phyloP scores from a whole-genome alignment of 1,284 basidiomycete species.

The Boletus subluridellus region DNA sequence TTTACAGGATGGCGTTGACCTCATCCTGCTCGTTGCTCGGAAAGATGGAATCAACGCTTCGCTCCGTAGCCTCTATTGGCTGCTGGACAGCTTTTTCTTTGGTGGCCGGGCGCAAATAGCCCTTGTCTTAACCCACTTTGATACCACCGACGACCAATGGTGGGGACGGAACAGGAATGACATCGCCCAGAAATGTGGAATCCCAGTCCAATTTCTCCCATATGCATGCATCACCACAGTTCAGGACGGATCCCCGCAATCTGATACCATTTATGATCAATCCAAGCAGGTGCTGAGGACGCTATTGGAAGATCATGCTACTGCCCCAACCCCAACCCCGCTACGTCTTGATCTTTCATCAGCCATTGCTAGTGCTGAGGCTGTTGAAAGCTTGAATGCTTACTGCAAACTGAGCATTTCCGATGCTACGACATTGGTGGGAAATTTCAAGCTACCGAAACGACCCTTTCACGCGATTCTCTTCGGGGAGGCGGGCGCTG shows the following conservation, averaged over 20 bases:
- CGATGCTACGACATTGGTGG: slow-evolving; percentile 14
- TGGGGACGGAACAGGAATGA: slow-evolving; percentile 25
- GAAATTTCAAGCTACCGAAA: slow-evolving; percentile 15
- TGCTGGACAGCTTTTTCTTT: slow-evolving; percentile 27
- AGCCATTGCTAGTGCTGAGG: neutral
- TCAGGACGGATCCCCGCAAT: neutral
- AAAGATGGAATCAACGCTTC: slow-evolving; percentile 29
- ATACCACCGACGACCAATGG: slow-evolving; percentile 23
- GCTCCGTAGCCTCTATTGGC: slow-evolving; percentile 28
- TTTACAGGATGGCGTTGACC: slow-evolving; percentile 26
- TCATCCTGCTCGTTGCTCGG: slow-evolving; percentile 27
- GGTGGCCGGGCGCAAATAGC: slow-evolving; percentile 31
- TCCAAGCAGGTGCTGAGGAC: slow-evolving; percentile 20
- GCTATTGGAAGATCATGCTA: slow-evolving; percentile 13
- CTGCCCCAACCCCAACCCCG: slow-evolving; percentile 3
- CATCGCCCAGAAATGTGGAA: slow-evolving; percentile 22
- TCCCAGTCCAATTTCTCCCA: slow-evolving; percentile 18
- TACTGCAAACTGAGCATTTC: slow-evolving; percentile 14
- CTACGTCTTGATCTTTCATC: slow-evolving; percentile 19
- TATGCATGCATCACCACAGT: slow-evolving; percentile 28
- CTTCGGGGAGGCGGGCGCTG: slow-evolving; percentile 31
- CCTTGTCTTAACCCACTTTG: slow-evolving; percentile 39
- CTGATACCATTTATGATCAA: slow-evolving; percentile 3
- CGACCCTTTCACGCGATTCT: slow-evolving; percentile 21
- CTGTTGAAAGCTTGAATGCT: slow-evolving; percentile 7